Evolutionary conservation across 306 rosid species (phyloP).

Genomic region (Medicago arabica): DNA sequence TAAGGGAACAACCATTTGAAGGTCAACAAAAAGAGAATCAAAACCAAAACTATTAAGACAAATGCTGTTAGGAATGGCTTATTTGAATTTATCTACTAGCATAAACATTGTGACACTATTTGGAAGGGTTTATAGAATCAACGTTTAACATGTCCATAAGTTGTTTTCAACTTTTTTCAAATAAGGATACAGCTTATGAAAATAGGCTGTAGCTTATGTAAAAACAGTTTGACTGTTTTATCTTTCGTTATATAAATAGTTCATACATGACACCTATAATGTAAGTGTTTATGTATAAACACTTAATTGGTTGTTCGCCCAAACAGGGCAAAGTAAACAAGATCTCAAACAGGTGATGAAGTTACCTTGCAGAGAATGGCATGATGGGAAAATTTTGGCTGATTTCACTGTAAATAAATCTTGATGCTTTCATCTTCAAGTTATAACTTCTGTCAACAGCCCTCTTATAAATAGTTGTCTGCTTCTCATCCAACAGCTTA

Average conservation of each 20-base stretch:
- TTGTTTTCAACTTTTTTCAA: not conserved
- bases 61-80: not conserved
- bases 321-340: not conserved
- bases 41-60: constrained; percentile 27
- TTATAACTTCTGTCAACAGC: constrained; percentile 93
- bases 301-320: too few species aligned
- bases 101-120: too few species aligned
- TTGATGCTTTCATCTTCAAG: constrained; percentile 95
- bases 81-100: too few species aligned
- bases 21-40: not conserved
- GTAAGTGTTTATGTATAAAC: too few species aligned
- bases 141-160: too few species aligned
- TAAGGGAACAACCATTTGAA: not conserved
- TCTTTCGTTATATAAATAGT: too few species aligned
- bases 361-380: constrained; percentile 95
- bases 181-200: not conserved
- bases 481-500: constrained; percentile 90
- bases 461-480: constrained; percentile 93
- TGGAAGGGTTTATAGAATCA: too few species aligned
- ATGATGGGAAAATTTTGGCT: constrained; percentile 88
- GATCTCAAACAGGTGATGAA: not conserved
- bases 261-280: too few species aligned
- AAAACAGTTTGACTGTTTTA: too few species aligned
- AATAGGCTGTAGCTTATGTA: not conserved
- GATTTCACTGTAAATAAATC: constrained; percentile 96